Evolutionary conservation across 2,329 filamentous ascomycete species (phyloP), one percentile per base, ranked within the genome.

Genomic region (Hypoxylon sp.): DNA sequence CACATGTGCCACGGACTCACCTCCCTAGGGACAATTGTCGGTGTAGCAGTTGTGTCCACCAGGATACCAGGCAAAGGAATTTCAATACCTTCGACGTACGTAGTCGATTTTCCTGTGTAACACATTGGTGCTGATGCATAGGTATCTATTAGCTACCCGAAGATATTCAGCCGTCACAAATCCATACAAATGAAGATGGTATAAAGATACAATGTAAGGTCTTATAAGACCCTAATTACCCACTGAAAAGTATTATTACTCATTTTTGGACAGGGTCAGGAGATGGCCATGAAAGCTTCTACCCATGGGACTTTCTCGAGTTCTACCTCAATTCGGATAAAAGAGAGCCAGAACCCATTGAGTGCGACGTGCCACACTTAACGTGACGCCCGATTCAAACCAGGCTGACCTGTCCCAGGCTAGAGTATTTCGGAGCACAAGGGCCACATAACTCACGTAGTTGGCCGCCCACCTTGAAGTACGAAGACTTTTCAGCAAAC

Each of bases 261-360:
- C 35, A 62, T 33, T 46, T 33, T 46, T 24, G 14, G 22, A 6
- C 47, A 93, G 91, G 91, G 91, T 85, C 86, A 61, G 83, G 85
- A 66, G 90, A 92, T 76, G 84, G 84, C 1, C 94, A 97, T 78
- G 76, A 83, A 48, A 94, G 92, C 79, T 79, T 83, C 24, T 97
- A 94, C 76, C 77, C 84, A 0, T 90, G 87, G 84, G 79, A 84
- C 2, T 93, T 92, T 83, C 82, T 93, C 63, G 74, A 82, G 62
- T 79, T 79, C 57, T 85, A 89, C 74, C 74, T 81, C 17, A 74
- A 76, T 50, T 71, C 77, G 31, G 71, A 80, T 64, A 67, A 76
- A 24, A 77, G 80, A 52, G 48, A 71, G 26, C 63, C 78, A 44
- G 80, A 84, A 73, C 62, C 67, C 48, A 74, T 80, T 46, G 73